Base-by-base conservation (phyloP, 371 early-diverging fungal genomes). In the Mucor circinelloides region DNA sequence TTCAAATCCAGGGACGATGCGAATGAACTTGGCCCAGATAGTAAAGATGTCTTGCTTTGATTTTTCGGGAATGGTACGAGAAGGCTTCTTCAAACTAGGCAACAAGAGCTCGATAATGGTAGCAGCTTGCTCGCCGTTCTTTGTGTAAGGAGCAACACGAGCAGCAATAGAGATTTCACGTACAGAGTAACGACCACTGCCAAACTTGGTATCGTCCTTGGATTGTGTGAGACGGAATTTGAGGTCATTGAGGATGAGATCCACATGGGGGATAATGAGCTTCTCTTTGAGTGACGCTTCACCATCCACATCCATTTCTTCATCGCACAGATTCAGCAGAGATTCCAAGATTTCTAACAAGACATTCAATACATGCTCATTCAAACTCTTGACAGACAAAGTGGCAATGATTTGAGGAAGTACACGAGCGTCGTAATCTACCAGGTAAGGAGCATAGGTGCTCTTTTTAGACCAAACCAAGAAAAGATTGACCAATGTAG, bases 111-210 rank as follows among this genome's bases (percentile, higher is more conserved):
- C 89, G 23, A 96, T 74, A 38, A 97, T 77, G 56, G 82, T 80
- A 48, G 79, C 73, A 5, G 93, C 91, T 62, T 89, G 88, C 27
- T 86, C 84, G 30, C 90, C 85, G 56, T 85, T 75, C 44, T 88
- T 84, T 19, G 95, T 92, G 67, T 88, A 90, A 25, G 82, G 76
- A 0, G 96, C 92, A 36, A 95, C 72, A 25, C 89, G 85, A 1
- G 96, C 91, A 31, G 97, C 77, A 36, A 96, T 89, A 13, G 85
- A 76, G 58, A 98, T 91, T 70, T 93, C 87, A 30, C 97, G 87
- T 58, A 87, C 80, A 17, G 92, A 81, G 60, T 90, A 85, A 54
- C 68, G 74, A 36, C 88, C 84, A 58, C 77, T 86, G 38, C 83
- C 81, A 65, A 88, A 83, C 27, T 83, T 74, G 7, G 70, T 70